Percentiles rank a stretch among this genome's conserved stretches.
These are phyloP conservation scores for Cladosporium sp. DNA, from an alignment of 2,329 filamentous ascomycete genomes.

Conservation along the genomic window DNA sequence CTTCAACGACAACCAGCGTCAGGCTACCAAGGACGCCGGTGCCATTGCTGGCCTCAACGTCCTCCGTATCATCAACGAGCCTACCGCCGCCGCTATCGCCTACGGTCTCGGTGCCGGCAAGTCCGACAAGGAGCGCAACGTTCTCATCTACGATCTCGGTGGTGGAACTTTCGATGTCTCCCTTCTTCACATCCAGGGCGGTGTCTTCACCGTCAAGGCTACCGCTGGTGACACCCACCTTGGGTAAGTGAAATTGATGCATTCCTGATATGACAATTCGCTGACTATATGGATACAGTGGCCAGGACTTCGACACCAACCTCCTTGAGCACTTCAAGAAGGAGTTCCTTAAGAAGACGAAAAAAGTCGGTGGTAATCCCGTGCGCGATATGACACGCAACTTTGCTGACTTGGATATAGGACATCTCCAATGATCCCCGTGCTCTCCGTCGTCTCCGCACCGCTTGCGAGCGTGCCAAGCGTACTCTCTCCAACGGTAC, in stretches of 20 bases:
- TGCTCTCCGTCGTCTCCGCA: slow-evolving; percentile 91
- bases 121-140: slow-evolving; percentile 94
- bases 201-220: slow-evolving; percentile 98
- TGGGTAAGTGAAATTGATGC: background rate
- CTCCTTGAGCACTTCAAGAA: slow-evolving; percentile 96
- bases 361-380: slow-evolving; percentile 46
- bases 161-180: slow-evolving; percentile 99
- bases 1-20: slow-evolving; percentile 99
- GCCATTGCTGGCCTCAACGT: slow-evolving; percentile 96
- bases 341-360: slow-evolving; percentile 73
- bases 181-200: slow-evolving; percentile 95
- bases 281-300: slow-evolving; percentile 50
- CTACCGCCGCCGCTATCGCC: slow-evolving; percentile 94
- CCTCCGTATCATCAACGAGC: slow-evolving; percentile 99
- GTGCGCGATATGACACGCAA: no score
- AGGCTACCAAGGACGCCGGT: slow-evolving; percentile 98
- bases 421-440: slow-evolving; percentile 77
- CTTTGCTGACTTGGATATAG: background rate
- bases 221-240: slow-evolving; percentile 72
- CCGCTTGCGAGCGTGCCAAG: slow-evolving; percentile 99
- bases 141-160: slow-evolving; percentile 99
- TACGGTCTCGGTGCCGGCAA: slow-evolving; percentile 68
- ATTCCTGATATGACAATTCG: background rate
- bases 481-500: slow-evolving; percentile 95
- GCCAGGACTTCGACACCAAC: slow-evolving; percentile 94